A percentile compares a stretch with the other conserved stretches of the same genome.
Conservation (phyloP, 1,284 basidiomycete species). For the Cryptococcus sp. region DNA sequence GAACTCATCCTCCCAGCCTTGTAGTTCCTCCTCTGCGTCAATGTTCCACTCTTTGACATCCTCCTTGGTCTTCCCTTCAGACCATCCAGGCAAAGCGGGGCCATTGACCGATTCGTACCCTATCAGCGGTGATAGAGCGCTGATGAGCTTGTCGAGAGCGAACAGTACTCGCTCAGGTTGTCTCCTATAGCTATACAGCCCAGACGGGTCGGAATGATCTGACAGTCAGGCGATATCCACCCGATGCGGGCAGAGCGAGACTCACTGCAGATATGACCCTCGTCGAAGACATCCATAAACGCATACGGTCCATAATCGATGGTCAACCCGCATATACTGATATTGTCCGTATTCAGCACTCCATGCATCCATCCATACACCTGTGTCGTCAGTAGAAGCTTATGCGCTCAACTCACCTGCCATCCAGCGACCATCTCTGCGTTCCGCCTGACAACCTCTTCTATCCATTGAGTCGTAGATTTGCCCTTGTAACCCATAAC, state of each 20-base stretch:
- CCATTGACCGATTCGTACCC: conserved; percentile 60
- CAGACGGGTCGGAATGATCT: conserved; percentile 78
- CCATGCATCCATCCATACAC: conserved; percentile 77
- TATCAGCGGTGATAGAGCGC: conserved; percentile 70
- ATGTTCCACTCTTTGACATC: conserved; percentile 60
- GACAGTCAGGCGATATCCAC: background rate
- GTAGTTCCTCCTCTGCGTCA: conserved; percentile 53
- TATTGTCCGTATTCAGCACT: conserved; percentile 96
- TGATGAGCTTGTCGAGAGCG: conserved; percentile 68
- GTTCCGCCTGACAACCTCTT: conserved; percentile 73
- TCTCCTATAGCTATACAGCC: conserved; percentile 71
- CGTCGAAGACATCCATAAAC: conserved; percentile 88
- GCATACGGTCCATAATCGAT: conserved; percentile 94
- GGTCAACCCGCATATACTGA: conserved; percentile 79
- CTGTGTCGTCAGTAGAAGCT: conserved; percentile 10
- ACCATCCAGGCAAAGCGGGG: conserved; percentile 62
- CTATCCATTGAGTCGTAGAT: conserved; percentile 61
- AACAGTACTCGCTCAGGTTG: conserved; percentile 55
- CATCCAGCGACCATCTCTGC: conserved; percentile 86
- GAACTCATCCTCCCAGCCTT: conserved; percentile 51
- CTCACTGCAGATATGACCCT: conserved; percentile 73
- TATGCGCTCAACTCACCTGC: conserved; percentile 54
- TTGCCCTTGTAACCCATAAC: conserved; percentile 46
- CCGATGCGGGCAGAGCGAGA: too few species aligned
- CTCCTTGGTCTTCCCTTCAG: conserved; percentile 56